A percentile compares a stretch with the other conserved stretches of the same genome.
phyloP scores from a whole-genome alignment of 345 rosid genomes.

The Gossypium longicalyx region DNA sequence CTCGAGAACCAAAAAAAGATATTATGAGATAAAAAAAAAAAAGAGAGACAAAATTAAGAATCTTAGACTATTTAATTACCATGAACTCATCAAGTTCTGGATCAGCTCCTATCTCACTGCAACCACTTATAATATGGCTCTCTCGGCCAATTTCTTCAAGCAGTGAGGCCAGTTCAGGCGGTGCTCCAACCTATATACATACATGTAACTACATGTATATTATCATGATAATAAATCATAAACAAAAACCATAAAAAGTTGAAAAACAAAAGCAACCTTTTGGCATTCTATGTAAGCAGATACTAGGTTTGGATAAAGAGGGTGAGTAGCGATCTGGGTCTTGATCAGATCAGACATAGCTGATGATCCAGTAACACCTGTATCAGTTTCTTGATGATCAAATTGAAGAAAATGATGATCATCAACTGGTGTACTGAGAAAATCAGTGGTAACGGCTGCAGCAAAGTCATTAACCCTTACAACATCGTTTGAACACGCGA shows the following conservation, averaged over 20 bases:
- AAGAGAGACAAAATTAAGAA: background rate
- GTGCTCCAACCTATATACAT: constrained; percentile 52
- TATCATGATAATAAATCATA: background rate
- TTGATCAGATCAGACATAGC: constrained; percentile 44
- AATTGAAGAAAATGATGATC: constrained; percentile 23
- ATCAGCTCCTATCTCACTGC: constrained; percentile 45
- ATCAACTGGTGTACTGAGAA: constrained; percentile 12
- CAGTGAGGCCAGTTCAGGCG: constrained; percentile 42
- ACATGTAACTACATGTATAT: background rate
- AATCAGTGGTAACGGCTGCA: constrained; percentile 4
- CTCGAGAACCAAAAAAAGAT: background rate
- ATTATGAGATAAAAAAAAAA: background rate
- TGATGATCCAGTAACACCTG: constrained; percentile 29
- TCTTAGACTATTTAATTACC: constrained; percentile 24
- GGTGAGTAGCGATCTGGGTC: constrained; percentile 60
- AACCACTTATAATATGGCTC: constrained; percentile 20
- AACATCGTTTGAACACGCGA: constrained; percentile 15
- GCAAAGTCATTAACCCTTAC: constrained; percentile 16
- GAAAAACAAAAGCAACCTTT: constrained; percentile 35
- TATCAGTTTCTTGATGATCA: constrained; percentile 6
- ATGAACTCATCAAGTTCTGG: constrained; percentile 71
- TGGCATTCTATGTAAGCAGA: constrained; percentile 58
- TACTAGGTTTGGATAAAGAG: constrained; percentile 50
- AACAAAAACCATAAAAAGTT: background rate
- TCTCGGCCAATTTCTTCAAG: constrained; percentile 46